Evolutionary conservation across 257 asterid genomes (phyloP).

Genomic region (Cinchona pubescens): DNA sequence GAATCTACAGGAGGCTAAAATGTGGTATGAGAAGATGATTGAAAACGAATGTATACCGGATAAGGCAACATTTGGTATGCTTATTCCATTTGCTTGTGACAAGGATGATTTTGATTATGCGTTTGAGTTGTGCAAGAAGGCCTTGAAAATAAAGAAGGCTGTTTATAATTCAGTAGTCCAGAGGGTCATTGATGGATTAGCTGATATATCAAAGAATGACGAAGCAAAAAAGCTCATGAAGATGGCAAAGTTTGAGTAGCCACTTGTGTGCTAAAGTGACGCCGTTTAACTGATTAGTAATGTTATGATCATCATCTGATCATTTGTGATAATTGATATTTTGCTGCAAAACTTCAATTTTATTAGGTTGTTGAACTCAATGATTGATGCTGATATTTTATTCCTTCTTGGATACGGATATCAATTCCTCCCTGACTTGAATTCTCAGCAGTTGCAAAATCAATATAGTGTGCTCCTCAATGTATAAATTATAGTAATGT

Average conservation of each 20-base stretch:
- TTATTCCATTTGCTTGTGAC: constrained; percentile 38
- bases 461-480: neutral
- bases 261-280: neutral
- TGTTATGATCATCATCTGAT: neutral
- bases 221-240: constrained; percentile 35
- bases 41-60: constrained; percentile 28
- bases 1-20: constrained; percentile 38
- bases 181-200: constrained; percentile 31
- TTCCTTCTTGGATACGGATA: neutral
- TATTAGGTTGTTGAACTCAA: neutral
- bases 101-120: constrained; percentile 36
- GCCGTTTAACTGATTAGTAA: neutral
- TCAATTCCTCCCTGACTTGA: neutral
- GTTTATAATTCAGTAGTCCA: constrained; percentile 19
- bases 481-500: neutral
- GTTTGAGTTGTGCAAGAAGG: constrained; percentile 36
- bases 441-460: neutral
- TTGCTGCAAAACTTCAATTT: neutral
- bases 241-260: constrained; percentile 20
- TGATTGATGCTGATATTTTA: neutral
- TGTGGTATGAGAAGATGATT: constrained; percentile 34
- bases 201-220: constrained; percentile 26
- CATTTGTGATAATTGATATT: neutral
- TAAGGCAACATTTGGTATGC: constrained; percentile 24
- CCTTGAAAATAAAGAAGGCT: constrained; percentile 11